Base-by-base conservation (phyloP, 2,329 filamentous ascomycete species). In the Trichoderma polysporum region DNA sequence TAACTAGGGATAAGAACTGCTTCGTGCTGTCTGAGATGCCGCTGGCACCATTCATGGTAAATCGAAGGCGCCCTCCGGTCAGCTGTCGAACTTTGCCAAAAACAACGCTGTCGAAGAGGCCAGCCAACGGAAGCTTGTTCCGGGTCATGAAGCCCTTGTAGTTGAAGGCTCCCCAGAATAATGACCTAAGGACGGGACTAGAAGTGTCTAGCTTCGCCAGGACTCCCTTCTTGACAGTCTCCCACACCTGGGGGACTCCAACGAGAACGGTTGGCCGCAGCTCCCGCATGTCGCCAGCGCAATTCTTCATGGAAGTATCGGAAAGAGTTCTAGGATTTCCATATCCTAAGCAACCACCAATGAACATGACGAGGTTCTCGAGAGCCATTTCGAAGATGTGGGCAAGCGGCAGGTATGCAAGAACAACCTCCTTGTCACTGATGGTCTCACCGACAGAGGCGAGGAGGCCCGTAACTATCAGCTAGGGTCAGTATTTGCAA, bases 381-480 rank as follows among this genome's bases (percentile, higher is more conserved):
- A 99, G 92, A 68, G 94, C 91, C 79, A 97, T 95, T 79, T 99
- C 95, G 74, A 99, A 89, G 74, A 98, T 98, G 77, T 99, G 95
- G 2, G 95, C 94, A 62, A 97, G 89, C 1, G 95, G 95, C 15
- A 99, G 87, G 79, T 98, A 99, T 25, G 94, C 93, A 53, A 99
- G 86, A 50, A 98, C 84, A 53, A 86, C 86, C 73, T 99, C 95
- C 53, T 86, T 88, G 67, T 90, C 88, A 68, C 89, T 90, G 58
- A 98, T 87, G 74, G 90, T 90, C 67, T 90, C 88, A 25, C 91
- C 91, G 56, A 98, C 89, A 69, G 92, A 89, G 49, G 86, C 86
- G 75, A 90, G 87, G 53, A 97, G 87, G 76, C 95, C 95, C 54
- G 94, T 91, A 70, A 97, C 87, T 82, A 62, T 27, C 27, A 57